Base-by-base conservation (phyloP, 2,329 filamentous ascomycete genomes). In the Colletotrichum ledebouriae region DNA sequence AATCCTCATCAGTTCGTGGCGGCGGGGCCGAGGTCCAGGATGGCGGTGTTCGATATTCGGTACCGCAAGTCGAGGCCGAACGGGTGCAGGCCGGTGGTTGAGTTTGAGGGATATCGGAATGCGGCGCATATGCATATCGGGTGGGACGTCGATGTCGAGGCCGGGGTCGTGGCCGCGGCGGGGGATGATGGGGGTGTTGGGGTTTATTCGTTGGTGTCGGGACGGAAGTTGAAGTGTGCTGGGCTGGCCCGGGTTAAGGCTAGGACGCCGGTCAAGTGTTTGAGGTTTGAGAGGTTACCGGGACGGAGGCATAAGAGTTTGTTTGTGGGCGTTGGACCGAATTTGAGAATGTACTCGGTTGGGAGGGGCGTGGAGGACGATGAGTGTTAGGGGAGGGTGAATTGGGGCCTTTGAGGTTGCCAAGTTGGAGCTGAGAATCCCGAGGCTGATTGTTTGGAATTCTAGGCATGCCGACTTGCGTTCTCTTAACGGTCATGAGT, bases 21-120 rank as follows among this genome's bases (percentile, higher is more conserved):
- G 3, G 83, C 86, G 0, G 87, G 87, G 1, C 76, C 88, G 2
- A 72, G 76, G 37, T 81, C 80, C 73, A 78, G 73, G 60, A 85
- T 90, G 78, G 79, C 80, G 1, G 76, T 89, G 5, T 90, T 89
- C 72, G 89, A 91, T 70, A 69, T 86, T 37, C 86, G 89, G 1
- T 87, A 81, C 71, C 59, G 67, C 17, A 34, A 52, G 41, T 3
- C n/a, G 17, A 55, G 10, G 44, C 67, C 71, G 2, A 72, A 73
- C 59, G 70, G 72, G 6, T 73, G 76, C 0, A 69, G 56, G 5
- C 82, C 87, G 0, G 72, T 87, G 2, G 73, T 89, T 9, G 60
- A 60, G 0, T 89, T 90, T 66, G 77, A 80, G 0, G 79, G 75
- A 3, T 88, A 88, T 75, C 73, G 74, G 34, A 90, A 90, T 73